These are phyloP conservation scores for Scheffersomyces spartinae DNA, from an alignment of 805 yeast species.

Conservation along the genomic window DNA sequence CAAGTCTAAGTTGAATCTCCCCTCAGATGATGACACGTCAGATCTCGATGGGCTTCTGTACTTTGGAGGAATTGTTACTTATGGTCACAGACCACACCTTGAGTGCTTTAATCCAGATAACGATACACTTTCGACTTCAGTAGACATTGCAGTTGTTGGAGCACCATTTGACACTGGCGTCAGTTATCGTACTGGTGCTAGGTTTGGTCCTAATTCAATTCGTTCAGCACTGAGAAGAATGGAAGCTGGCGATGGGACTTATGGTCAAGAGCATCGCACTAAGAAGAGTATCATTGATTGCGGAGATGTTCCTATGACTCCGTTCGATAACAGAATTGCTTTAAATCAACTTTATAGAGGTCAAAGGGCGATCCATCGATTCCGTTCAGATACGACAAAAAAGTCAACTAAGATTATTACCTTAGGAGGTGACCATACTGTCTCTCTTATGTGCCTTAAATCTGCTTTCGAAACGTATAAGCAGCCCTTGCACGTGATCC, in stretches of 20 bases:
- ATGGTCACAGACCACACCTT: constrained; percentile 13
- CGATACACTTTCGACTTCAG: constrained; percentile 9
- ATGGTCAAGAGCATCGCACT: constrained; percentile 32
- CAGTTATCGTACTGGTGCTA: constrained; percentile 44
- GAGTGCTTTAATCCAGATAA: constrained; percentile 12
- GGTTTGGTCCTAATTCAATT: constrained; percentile 48
- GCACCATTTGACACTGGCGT: constrained; percentile 52
- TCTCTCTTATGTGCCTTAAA: constrained; percentile 38
- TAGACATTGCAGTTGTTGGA: constrained; percentile 49
- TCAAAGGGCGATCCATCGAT: constrained; percentile 33
- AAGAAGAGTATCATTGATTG: constrained; percentile 52
- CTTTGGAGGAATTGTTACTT: constrained; percentile 19
- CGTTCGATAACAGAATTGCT: constrained; percentile 56
- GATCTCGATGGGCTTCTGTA: too few relatives aligned
- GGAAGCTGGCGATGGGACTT: too few relatives aligned
- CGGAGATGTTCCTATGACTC: constrained; percentile 59
- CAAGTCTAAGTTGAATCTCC: constrained; percentile 14
- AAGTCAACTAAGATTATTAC: constrained; percentile 34
- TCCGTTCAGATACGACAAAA: constrained; percentile 8
- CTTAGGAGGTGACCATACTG: constrained; percentile 53
- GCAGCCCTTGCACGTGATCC: constrained; percentile 36
- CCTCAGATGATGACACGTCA: constrained; percentile 23
- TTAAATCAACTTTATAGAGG: constrained; percentile 52
- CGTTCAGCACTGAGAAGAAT: constrained; percentile 36
- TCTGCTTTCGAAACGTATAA: constrained; percentile 40